Percentiles rank a stretch among this genome's conserved stretches.
phyloP scores from a whole-genome alignment of 495 filamentous ascomycete genomes.

The Hypoxylon lenormandii region DNA sequence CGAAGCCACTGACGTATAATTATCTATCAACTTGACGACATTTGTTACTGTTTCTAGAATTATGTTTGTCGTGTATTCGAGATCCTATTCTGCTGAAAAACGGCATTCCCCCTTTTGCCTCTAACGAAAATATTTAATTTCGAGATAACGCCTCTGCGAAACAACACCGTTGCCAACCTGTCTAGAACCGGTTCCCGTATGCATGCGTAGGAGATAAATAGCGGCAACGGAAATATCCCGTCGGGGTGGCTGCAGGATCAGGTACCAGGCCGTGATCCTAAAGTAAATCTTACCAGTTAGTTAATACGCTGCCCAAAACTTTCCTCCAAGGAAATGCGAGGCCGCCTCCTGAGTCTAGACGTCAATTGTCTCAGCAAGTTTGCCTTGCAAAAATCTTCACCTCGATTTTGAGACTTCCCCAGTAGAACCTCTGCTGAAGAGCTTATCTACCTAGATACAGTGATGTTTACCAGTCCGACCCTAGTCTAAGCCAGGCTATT shows the following conservation, averaged over 20 bases:
- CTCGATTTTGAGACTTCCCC: too few relatives aligned
- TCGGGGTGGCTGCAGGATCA: slow-evolving; percentile 8
- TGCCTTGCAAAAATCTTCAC: not conserved
- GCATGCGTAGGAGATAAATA: not conserved
- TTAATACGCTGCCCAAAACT: not conserved
- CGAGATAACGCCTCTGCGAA: not conserved
- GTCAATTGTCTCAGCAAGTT: not conserved
- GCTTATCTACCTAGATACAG: too few relatives aligned
- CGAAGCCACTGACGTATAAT: not conserved
- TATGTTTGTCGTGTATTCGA: not conserved
- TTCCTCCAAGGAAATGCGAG: not conserved
- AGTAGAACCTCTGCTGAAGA: too few relatives aligned
- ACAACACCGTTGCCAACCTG: slow-evolving; percentile 18
- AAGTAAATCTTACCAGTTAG: not conserved
- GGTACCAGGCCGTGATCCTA: not conserved
- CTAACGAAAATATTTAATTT: not conserved
- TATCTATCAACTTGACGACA: not conserved
- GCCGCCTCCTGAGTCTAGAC: too few relatives aligned
- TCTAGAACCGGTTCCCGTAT: slow-evolving; percentile 14
- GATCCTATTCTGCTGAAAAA: too few relatives aligned
- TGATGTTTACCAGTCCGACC: too few relatives aligned
- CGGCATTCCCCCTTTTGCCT: not conserved
- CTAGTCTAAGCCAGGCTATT: too few relatives aligned
- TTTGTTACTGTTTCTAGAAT: slow-evolving; percentile 9
- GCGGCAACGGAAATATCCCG: not conserved